Percentiles rank a stretch among this genome's conserved stretches.
Conservation (phyloP, 257 asterid species). For the Nicotiana attenuata region DNA sequence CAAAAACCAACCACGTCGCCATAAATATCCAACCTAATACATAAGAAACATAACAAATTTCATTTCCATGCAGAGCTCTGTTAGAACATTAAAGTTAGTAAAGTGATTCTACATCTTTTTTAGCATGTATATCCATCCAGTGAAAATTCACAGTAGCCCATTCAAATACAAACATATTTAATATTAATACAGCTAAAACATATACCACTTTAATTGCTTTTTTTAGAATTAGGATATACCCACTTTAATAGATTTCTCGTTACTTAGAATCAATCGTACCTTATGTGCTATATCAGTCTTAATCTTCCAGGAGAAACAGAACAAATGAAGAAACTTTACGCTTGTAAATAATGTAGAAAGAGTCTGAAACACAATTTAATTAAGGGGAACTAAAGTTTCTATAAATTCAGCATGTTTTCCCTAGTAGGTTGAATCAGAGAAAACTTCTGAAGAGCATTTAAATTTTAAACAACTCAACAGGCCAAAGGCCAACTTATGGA, state of each 20-base stretch:
- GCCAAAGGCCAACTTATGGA: background rate
- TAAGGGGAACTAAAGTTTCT: background rate
- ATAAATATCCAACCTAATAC: background rate
- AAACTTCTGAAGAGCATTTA: slow-evolving; percentile 6
- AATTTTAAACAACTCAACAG: background rate
- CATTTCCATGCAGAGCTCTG: background rate
- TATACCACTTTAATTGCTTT: background rate
- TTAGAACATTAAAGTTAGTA: background rate
- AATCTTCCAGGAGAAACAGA: background rate
- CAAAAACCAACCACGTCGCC: background rate
- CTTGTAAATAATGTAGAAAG: background rate
- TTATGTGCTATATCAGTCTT: background rate
- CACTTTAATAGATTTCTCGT: background rate
- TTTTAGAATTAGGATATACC: background rate
- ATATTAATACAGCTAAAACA: slow-evolving; percentile 1
- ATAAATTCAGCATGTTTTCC: background rate
- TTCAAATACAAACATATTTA: background rate
- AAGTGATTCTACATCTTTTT: background rate
- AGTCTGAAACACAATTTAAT: background rate
- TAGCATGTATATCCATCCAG: background rate
- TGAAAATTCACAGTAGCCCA: background rate
- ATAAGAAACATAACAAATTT: background rate
- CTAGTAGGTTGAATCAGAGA: background rate
- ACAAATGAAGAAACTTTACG: background rate
- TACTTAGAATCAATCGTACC: background rate